A percentile compares a stretch with the other conserved stretches of the same genome.
Conservation (phyloP, 371 early-diverging fungal species). For the Syncephalastrum sp. region DNA sequence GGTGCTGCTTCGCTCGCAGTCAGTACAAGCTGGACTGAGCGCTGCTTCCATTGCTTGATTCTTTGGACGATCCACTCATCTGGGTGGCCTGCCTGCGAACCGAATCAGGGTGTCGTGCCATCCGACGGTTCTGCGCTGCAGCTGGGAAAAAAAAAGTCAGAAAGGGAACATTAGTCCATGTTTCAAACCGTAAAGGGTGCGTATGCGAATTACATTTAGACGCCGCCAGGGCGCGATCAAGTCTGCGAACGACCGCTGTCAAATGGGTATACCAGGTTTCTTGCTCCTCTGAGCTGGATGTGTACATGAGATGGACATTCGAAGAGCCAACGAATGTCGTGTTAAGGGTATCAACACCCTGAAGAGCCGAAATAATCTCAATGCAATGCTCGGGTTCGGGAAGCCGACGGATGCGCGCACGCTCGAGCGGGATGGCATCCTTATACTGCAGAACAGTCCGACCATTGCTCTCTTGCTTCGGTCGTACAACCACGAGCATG, state of each 20-base stretch:
- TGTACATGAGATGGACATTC: constrained; percentile 20
- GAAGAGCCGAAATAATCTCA: constrained; percentile 27
- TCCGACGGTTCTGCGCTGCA: too few species aligned
- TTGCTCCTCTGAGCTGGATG: constrained; percentile 18
- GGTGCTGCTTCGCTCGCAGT: too few species aligned
- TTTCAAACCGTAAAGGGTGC: too few species aligned
- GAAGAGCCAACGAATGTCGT: constrained; percentile 24
- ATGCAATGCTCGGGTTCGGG: constrained; percentile 17
- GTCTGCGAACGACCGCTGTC: constrained; percentile 14
- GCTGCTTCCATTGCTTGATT: too few species aligned
- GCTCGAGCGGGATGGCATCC: constrained; percentile 22
- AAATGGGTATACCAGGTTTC: constrained; percentile 25
- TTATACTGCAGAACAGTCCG: constrained; percentile 26
- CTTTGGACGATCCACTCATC: too few species aligned
- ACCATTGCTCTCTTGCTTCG: constrained; percentile 19
- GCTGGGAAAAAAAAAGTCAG: too few species aligned
- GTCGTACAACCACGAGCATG: constrained; percentile 26
- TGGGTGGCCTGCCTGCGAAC: too few species aligned
- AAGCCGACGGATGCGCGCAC: constrained; percentile 18
- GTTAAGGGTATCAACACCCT: constrained; percentile 27
- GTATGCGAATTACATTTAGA: not conserved
- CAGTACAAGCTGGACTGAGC: too few species aligned
- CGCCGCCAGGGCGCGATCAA: constrained; percentile 14
- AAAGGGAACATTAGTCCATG: too few species aligned
- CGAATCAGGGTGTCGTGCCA: too few species aligned